These are phyloP conservation scores for Vicia villosa DNA, from an alignment of 306 rosid species.

Conservation along the genomic window DNA sequence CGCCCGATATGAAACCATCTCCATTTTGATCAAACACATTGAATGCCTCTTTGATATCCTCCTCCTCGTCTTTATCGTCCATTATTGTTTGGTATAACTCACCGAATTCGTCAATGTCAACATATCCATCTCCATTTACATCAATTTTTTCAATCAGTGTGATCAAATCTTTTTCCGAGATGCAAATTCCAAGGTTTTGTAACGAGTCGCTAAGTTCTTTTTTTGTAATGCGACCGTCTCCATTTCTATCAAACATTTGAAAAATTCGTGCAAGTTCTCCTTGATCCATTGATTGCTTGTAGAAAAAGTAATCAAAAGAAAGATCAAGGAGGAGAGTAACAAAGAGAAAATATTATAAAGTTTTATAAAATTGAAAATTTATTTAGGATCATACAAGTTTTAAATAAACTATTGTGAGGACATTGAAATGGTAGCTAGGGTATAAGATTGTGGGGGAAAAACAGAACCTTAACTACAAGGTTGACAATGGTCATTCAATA, in stretches of 20 bases:
- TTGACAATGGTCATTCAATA: conserved; percentile 4
- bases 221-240: conserved; percentile 45
- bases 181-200: conserved; percentile 40
- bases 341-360: background rate
- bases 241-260: conserved; percentile 52
- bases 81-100: conserved; percentile 45
- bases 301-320: background rate
- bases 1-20: conserved; percentile 49
- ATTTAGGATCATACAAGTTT: background rate
- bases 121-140: conserved; percentile 48
- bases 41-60: conserved; percentile 52
- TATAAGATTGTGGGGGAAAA: conserved; percentile 16
- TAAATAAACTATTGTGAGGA: background rate
- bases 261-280: conserved; percentile 45
- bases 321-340: conserved; percentile 17
- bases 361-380: background rate
- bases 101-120: conserved; percentile 47
- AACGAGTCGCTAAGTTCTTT: conserved; percentile 46
- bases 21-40: conserved; percentile 55
- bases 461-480: conserved; percentile 13
- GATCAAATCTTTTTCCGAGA: conserved; percentile 38
- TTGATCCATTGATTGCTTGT: conserved; percentile 37
- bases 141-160: conserved; percentile 53
- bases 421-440: background rate
- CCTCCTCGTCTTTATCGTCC: conserved; percentile 49